Percentiles rank a stretch among this genome's conserved stretches.
These are phyloP conservation scores for Baorangia bicolor DNA, from an alignment of 768 basidiomycete species.

Conservation along the genomic window DNA sequence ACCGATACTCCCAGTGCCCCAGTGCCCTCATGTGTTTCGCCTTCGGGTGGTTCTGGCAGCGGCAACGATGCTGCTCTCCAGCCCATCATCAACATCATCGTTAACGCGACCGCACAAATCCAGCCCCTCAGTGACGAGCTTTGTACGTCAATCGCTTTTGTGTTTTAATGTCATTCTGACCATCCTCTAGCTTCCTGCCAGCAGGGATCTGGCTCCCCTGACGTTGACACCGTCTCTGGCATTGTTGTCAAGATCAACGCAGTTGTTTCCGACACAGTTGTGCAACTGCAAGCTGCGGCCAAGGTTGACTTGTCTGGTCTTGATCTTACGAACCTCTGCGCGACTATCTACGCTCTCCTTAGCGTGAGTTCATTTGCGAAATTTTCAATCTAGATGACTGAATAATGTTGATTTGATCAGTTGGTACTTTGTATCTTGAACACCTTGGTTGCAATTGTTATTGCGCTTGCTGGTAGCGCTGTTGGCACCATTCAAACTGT, in stretches of 20 bases:
- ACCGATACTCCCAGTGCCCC: background rate
- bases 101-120: background rate
- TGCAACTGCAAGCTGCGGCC: background rate
- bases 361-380: background rate
- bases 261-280: background rate
- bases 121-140: background rate
- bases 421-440: background rate
- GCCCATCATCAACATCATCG: constrained; percentile 2
- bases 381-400: too few species aligned
- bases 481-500: background rate
- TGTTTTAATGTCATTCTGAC: background rate
- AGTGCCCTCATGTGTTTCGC: background rate
- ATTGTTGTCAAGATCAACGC: constrained; percentile 2
- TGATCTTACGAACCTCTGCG: background rate
- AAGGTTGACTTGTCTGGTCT: background rate
- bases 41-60: background rate
- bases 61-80: background rate
- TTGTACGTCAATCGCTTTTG: background rate
- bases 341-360: background rate
- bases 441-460: background rate
- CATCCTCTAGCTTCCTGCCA: background rate
- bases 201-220: background rate
- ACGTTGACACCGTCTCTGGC: background rate
- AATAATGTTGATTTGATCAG: background rate
- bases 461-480: background rate